Base-by-base conservation (phyloP, 2,329 filamentous ascomycete species). In the Aspergillus texensis region DNA sequence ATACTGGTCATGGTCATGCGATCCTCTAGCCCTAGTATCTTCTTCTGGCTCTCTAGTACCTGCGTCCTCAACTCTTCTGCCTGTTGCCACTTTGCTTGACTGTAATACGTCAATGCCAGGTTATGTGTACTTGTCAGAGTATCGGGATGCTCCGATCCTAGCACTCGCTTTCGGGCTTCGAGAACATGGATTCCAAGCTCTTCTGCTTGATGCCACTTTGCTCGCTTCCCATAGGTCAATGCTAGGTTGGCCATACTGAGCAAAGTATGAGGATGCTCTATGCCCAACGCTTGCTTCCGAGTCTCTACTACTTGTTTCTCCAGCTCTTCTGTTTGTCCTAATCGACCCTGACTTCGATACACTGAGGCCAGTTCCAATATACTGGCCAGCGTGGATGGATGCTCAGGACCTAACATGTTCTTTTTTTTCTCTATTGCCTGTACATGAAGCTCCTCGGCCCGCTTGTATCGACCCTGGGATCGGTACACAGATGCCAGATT, bases 241-340 rank as follows among this genome's bases (percentile, higher is more conserved):
- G 26, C 26, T 1, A 28, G 26, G 26, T 28, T 28, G 26, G 26
- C 26, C 26, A 28, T 28, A 28, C 4, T 28, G 26, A 28, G 26
- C 26, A 28, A 28, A 28, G 57, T 41, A 2, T 5, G n/a, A 30
- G 57, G 57, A 41, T 60, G 57, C 19, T 53, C n/a, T 16, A 8
- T 4, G 9, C 57, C 57, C 1, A 60, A 28, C 9, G 24, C 12
- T 19, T 43, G 19, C 28, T 41, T 41, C 9, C 4, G n/a, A 3
- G 14, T 10, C 28, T 50, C 19, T 2, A 26, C 4, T 41, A 39
- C 8, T 12, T 59, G 28, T 21, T 6, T 24, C 10, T 43, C 8
- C 39, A 60, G 24, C 28, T 54, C 57, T 60, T 60, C 46, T 26
- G 57, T 34, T 43, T 54, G 11, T 11, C 28, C 43, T 46, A 30